Percentiles rank a stretch among this genome's conserved stretches.
phyloP scores from a whole-genome alignment of 352 stramenopile genomes.

The Hyaloperonospora arabidopsidis region DNA sequence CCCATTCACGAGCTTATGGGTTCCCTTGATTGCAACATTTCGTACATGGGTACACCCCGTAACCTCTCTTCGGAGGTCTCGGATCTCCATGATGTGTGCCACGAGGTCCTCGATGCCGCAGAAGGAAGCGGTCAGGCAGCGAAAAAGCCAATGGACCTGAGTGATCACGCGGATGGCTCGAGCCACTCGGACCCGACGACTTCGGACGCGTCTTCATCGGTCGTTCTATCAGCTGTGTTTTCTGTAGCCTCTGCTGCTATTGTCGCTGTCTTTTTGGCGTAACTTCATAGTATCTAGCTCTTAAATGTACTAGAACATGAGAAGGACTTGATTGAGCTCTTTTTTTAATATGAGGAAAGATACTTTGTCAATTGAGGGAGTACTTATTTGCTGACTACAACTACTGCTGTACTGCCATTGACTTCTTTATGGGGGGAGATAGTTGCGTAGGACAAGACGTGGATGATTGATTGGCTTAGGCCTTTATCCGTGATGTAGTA shows the following conservation, averaged over 20 bases:
- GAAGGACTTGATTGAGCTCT: too few species aligned
- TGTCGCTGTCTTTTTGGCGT: slow-evolving; percentile 14
- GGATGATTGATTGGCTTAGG: too few species aligned
- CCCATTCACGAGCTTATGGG: slow-evolving; percentile 48
- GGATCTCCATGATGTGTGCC: slow-evolving; percentile 45
- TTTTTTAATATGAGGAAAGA: too few species aligned
- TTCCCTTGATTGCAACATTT: slow-evolving; percentile 37
- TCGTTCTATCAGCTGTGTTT: slow-evolving; percentile 11
- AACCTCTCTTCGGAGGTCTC: slow-evolving; percentile 37
- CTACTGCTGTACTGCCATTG: too few species aligned
- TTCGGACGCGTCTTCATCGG: slow-evolving; percentile 7
- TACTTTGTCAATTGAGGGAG: too few species aligned
- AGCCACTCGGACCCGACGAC: too few species aligned
- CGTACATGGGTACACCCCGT: slow-evolving; percentile 31
- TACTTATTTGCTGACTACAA: too few species aligned
- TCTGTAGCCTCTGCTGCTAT: slow-evolving; percentile 10
- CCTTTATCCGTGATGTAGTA: too few species aligned
- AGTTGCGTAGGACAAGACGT: too few species aligned
- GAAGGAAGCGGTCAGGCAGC: background rate
- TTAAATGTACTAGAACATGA: background rate
- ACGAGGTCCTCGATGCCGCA: slow-evolving; percentile 19
- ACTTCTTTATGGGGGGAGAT: too few species aligned
- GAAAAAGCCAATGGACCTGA: slow-evolving; percentile 24
- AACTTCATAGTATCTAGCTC: too few species aligned
- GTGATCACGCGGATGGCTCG: slow-evolving; percentile 4